These are phyloP conservation scores for Pestalotiopsis sp. DNA, from an alignment of 2,329 filamentous ascomycete species.

Conservation along the genomic window DNA sequence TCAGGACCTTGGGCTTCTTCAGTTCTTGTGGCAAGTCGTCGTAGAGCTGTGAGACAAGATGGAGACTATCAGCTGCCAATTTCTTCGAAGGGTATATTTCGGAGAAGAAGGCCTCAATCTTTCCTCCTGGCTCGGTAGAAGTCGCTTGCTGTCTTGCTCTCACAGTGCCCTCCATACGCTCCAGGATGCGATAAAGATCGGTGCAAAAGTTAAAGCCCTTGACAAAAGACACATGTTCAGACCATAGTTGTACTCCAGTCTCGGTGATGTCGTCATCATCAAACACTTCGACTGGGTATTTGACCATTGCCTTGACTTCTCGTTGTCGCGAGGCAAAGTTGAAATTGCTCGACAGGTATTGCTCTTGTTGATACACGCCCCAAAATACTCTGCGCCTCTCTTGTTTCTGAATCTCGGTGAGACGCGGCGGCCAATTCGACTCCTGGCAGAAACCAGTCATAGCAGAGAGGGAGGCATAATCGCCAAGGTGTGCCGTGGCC, in stretches of 20 bases:
- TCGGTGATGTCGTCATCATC: constrained; percentile 5
- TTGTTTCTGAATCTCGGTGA: not conserved
- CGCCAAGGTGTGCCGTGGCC: not conserved
- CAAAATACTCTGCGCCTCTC: constrained; percentile 7
- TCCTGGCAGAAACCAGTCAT: constrained; percentile 1
- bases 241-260: not conserved
- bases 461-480: constrained; percentile 1
- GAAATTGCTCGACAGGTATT: constrained; percentile 2
- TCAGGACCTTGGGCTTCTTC: not conserved
- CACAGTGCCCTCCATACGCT: constrained; percentile 1
- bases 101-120: constrained; percentile 1
- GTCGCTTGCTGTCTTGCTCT: constrained; percentile 1
- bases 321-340: not conserved
- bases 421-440: not conserved
- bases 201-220: not conserved
- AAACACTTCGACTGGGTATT: not conserved
- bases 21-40: not conserved
- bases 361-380: constrained; percentile 2
- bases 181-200: constrained; percentile 1
- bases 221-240: not conserved
- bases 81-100: constrained; percentile 1
- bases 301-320: constrained; percentile 4
- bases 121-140: not conserved
- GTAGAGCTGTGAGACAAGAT: constrained; percentile 2
- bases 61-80: not conserved